phyloP scores from a whole-genome alignment of 2,329 filamentous ascomycete species.

The Penicillium italicum region DNA sequence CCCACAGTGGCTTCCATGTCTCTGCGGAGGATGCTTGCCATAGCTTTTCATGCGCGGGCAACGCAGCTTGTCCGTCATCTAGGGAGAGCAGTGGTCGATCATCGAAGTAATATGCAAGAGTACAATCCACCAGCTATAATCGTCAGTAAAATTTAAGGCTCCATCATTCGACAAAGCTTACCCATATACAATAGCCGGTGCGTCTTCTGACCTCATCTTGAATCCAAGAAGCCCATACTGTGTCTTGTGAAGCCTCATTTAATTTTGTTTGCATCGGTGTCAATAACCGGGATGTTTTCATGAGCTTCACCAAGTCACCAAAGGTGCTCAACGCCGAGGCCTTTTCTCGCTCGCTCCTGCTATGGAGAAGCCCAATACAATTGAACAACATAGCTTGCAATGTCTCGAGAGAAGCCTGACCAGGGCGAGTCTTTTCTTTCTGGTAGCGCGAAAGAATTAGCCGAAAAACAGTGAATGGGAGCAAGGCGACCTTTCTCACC shows the following conservation, averaged over 20 bases:
- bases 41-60: constrained; percentile 42
- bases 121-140: constrained; percentile 41
- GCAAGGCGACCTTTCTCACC: constrained; percentile 20
- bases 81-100: constrained; percentile 36
- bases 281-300: constrained; percentile 21
- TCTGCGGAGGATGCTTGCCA: constrained; percentile 40
- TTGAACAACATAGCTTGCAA: constrained; percentile 33
- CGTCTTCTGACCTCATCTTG: constrained; percentile 38
- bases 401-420: constrained; percentile 24
- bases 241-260: constrained; percentile 12
- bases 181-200: constrained; percentile 45
- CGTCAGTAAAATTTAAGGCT: background rate
- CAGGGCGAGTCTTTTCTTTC: constrained; percentile 26
- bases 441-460: constrained; percentile 10
- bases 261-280: constrained; percentile 8
- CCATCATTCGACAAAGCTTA: constrained; percentile 21
- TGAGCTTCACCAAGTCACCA: constrained; percentile 28
- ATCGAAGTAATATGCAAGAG: constrained; percentile 40
- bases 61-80: constrained; percentile 39
- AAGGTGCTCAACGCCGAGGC: constrained; percentile 26
- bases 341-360: constrained; percentile 24
- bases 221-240: constrained; percentile 38
- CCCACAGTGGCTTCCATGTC: constrained; percentile 31
- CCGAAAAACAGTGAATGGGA: background rate
- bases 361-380: constrained; percentile 33